Evolutionary conservation across 164 flowering plant species (phyloP), one percentile per base, ranked within the genome.

Genomic region (Magnolia officinalis): DNA sequence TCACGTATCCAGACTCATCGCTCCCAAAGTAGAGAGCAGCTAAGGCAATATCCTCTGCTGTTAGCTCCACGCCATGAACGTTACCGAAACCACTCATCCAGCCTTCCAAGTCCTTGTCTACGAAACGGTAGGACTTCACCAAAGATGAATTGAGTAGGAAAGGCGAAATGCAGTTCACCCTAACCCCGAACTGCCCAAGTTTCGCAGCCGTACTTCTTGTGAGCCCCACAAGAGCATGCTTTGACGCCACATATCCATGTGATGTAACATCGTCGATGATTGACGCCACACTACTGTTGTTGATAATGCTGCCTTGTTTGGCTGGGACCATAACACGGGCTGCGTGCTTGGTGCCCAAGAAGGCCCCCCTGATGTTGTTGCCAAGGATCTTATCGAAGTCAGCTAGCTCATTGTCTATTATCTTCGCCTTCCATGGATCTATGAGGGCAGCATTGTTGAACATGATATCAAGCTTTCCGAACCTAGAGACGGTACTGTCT

Each of bases 381-480:
- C 21, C 29, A 2, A 75, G 71, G 9, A 75, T 72, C 71, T 63
- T 50, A 16, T 75, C 71, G 21, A 75, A 66, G 71, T 51, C 71
- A 0, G 88, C 81, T 8, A 88, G 16, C 16, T 75, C 77, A 20
- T 6, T 52, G 21, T 14, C 64, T 10, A 51, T 16, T 72, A 96
- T 92, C 75, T 87, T 91, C 0, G 81, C 58, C 58, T 81, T 70
- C 1, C 90, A 90, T 2, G 82, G 70, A 16, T 76, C 78, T 4
- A 10, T 16, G 21, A 71, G 24, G 20, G 70, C 78, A 23, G 74
- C 58, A 50, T 72, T 72, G 74, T 72, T 72, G 74, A 72, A 72
- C 74, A 72, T 72, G 65, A 72, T 72, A 49, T 72, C 74, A 16
- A 72, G 74, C 64, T 58, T 52, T 0, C 74, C 74, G 21, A 72